A percentile compares a stretch with the other conserved stretches of the same genome.
Evolutionary conservation across 768 basidiomycete species (phyloP).

Genomic region (Mycena metata): DNA sequence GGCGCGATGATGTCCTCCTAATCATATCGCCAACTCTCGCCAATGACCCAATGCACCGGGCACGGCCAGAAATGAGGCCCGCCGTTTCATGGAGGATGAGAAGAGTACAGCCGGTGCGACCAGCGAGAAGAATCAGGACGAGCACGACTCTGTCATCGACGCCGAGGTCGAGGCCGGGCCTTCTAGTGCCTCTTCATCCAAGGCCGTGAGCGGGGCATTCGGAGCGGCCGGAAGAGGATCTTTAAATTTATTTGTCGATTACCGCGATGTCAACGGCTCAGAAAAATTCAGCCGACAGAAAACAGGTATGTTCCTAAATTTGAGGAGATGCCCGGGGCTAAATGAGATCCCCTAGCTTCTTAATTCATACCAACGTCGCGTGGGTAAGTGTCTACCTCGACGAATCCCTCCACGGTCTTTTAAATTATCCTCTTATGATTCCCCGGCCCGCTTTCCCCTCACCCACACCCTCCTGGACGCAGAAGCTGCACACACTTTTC

Average conservation of each 20-base stretch:
- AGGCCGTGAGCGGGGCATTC: no score
- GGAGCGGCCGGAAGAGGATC: no score
- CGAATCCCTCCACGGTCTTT: conserved; percentile 39
- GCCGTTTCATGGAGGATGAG: no score
- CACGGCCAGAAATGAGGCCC: conserved; percentile 1
- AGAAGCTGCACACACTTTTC: conserved; percentile 39
- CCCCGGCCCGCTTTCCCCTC: conserved; percentile 42
- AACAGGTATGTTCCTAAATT: background rate
- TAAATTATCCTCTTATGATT: conserved; percentile 43
- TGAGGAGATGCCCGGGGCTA: no score
- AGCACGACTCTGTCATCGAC: no score
- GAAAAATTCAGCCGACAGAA: background rate
- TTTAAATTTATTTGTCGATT: background rate
- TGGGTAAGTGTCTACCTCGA: conserved; percentile 40
- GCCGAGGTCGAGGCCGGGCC: no score
- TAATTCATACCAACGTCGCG: conserved; percentile 44
- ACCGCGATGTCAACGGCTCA: background rate
- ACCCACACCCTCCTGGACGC: conserved; percentile 40
- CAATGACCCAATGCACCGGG: conserved; percentile 5
- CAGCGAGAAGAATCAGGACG: no score
- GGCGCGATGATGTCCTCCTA: conserved; percentile 7
- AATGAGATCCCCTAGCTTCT: conserved; percentile 19
- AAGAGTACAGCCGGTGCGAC: no score
- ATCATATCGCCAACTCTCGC: background rate
- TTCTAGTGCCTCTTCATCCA: no score